Conservation (phyloP, 768 basidiomycete genomes). For the Boletus eberwhitei region DNA sequence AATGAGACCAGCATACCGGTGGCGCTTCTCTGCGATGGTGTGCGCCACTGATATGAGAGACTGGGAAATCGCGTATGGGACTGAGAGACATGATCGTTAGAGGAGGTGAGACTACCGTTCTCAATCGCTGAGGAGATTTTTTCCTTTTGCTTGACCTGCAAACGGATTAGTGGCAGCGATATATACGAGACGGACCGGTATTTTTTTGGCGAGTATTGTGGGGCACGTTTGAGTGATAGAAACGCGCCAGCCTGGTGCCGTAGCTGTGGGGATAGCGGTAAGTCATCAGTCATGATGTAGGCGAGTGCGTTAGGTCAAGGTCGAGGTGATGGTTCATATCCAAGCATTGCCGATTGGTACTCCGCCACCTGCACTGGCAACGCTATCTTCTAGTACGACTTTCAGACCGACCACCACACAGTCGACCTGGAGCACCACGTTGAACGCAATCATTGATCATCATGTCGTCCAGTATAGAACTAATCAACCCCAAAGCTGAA, state of each 20-base stretch:
- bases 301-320: constrained; percentile 25
- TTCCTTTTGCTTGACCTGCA: constrained; percentile 9
- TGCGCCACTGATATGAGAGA: background rate
- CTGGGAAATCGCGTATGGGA: constrained; percentile 13
- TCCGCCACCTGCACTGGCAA: constrained; percentile 21
- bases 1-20: constrained; percentile 19
- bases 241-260: constrained; percentile 35
- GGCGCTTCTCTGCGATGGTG: constrained; percentile 21
- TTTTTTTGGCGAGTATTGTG: constrained; percentile 17
- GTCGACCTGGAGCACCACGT: constrained; percentile 20
- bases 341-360: constrained; percentile 30
- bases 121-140: constrained; percentile 11
- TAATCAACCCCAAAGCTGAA: constrained; percentile 96
- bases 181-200: constrained; percentile 27
- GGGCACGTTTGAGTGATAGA: constrained; percentile 28
- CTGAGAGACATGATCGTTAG: constrained; percentile 9
- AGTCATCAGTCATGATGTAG: constrained; percentile 25
- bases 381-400: constrained; percentile 5
- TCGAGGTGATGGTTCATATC: constrained; percentile 31
- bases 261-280: constrained; percentile 28
- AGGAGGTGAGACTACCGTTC: constrained; percentile 10
- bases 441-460: constrained; percentile 23
- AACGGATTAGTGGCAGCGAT: constrained; percentile 16
- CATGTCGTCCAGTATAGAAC: constrained; percentile 82
- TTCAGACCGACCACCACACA: constrained; percentile 13